Evolutionary conservation across 768 basidiomycete genomes (phyloP).

Genomic region (Panaeolus papilionaceus): DNA sequence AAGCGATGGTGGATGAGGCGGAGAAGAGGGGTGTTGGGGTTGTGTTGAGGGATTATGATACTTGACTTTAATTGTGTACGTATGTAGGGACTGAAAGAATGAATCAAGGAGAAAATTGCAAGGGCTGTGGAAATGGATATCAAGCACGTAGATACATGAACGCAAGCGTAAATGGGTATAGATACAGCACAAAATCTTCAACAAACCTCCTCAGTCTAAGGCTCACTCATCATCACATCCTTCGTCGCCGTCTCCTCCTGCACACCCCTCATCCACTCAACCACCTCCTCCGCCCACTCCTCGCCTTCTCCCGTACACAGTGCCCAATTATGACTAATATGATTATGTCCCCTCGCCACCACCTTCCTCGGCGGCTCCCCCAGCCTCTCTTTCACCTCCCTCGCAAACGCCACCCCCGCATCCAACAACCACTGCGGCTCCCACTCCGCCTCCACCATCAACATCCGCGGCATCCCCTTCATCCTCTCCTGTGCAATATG

Average conservation of each 20-base stretch:
- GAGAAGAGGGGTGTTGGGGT: conserved; percentile 56
- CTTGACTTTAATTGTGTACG: too few relatives aligned
- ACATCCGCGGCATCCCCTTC: conserved; percentile 48
- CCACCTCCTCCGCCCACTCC: conserved; percentile 61
- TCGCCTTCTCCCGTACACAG: conserved; percentile 64
- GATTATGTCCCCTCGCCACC: conserved; percentile 62
- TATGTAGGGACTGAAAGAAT: too few relatives aligned
- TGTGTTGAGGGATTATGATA: conserved; percentile 51
- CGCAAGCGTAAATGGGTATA: not conserved
- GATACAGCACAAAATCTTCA: not conserved
- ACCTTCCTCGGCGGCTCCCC: conserved; percentile 40
- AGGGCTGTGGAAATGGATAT: too few relatives aligned
- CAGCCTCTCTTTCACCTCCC: conserved; percentile 42
- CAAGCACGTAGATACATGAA: not conserved
- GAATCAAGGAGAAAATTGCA: too few relatives aligned
- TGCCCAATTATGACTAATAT: conserved; percentile 60
- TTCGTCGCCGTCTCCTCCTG: conserved; percentile 1
- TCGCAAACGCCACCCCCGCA: conserved; percentile 43
- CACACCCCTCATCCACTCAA: conserved; percentile 39
- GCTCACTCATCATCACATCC: not conserved
- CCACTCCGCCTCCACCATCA: conserved; percentile 56
- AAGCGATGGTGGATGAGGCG: conserved; percentile 69
- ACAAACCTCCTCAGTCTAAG: not conserved
- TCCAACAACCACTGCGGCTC: conserved; percentile 56
- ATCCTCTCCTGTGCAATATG: conserved; percentile 41